phyloP scores from a whole-genome alignment of 371 early-diverging fungal species.

The Mortierella sp. region DNA sequence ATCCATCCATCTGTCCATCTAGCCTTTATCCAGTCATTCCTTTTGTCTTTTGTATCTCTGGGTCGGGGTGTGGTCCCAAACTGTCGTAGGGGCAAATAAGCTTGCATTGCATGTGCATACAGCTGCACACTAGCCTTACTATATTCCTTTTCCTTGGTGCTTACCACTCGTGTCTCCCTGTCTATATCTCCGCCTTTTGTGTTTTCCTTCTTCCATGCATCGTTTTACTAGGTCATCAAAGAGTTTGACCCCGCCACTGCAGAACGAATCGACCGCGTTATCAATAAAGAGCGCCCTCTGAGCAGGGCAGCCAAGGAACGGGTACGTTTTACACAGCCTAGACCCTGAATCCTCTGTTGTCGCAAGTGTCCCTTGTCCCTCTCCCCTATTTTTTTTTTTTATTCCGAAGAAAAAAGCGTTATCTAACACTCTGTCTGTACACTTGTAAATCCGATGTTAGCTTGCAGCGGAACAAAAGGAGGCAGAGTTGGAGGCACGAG shows the following conservation, averaged over 20 bases:
- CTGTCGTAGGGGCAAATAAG: not conserved
- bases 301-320: conserved; percentile 42
- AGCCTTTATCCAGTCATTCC: not conserved
- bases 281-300: conserved; percentile 43
- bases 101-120: not conserved
- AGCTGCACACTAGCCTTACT: too few relatives aligned
- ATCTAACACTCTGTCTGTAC: not conserved
- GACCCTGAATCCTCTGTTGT: too few relatives aligned
- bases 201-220: not conserved
- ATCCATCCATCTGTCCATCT: not conserved
- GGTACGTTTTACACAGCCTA: conserved; percentile 9
- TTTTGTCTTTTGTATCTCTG: not conserved
- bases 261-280: conserved; percentile 48
- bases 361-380: not conserved
- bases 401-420: too few relatives aligned
- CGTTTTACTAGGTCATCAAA: conserved; percentile 24
- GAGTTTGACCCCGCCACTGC: conserved; percentile 43
- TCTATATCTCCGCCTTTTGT: not conserved
- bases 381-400: not conserved
- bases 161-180: not conserved
- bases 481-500: conserved; percentile 42
- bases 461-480: conserved; percentile 49
- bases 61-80: not conserved
- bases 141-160: too few relatives aligned
- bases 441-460: not conserved